phyloP scores from a whole-genome alignment of 176 grass and related monocot genomes.

The Zea mays region Zm-B73-REFERENCE-NAM-5.0 NC_050098.1:3513501-3514000 shows the following conservation, averaged over 20 bases:
- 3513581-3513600: background rate
- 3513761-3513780: background rate
- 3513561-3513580: conserved; percentile 73
- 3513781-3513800: background rate
- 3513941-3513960: background rate
- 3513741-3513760: background rate
- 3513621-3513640: background rate
- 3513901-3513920: background rate
- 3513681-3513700: background rate
- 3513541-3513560: conserved; percentile 81
- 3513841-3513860: background rate
- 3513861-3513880: background rate
- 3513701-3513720: background rate
- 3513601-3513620: background rate
- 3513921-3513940: background rate
- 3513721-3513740: background rate
- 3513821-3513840: background rate
- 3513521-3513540: conserved; percentile 58
- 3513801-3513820: background rate
- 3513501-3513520: conserved; percentile 65
- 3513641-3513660: background rate
- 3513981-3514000: background rate
- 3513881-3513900: background rate
- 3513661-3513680: background rate
- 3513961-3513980: background rate